Evolutionary conservation across 306 rosid genomes (phyloP).

Genomic region (Luffa aegyptiaca): DNA sequence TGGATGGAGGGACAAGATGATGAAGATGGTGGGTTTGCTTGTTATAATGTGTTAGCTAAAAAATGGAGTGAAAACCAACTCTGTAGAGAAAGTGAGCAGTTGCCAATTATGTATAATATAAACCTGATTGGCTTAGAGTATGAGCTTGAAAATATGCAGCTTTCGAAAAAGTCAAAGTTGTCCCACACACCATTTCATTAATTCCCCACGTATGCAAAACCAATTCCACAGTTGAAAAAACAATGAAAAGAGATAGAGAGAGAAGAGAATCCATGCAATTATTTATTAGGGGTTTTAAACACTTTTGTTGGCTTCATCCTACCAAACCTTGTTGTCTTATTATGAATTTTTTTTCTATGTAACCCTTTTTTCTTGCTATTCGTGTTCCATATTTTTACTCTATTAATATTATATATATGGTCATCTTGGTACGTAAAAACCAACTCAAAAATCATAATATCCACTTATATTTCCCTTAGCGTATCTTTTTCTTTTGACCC

Average conservation of each 20-base stretch:
- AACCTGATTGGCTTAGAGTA: neutral
- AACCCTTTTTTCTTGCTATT: neutral
- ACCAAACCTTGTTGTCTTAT: slow-evolving; percentile 2
- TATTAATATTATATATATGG: neutral
- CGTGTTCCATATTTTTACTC: neutral
- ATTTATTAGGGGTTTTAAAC: neutral
- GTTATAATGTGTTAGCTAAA: slow-evolving; percentile 45
- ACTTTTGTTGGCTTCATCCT: neutral
- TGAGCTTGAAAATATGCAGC: neutral
- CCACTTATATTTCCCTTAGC: neutral
- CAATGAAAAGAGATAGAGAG: neutral
- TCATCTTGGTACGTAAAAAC: neutral
- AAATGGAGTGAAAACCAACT: slow-evolving; percentile 17
- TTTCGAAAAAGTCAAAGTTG: slow-evolving; percentile 4
- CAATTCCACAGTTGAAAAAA: neutral
- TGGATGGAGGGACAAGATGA: slow-evolving; percentile 22
- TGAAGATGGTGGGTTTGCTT: slow-evolving; percentile 27
- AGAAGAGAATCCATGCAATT: neutral
- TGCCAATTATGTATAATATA: slow-evolving; percentile 16
- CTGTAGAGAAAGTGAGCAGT: slow-evolving; percentile 59
- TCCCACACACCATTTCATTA: neutral
- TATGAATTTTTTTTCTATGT: neutral
- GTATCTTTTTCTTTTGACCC: neutral
- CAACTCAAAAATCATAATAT: neutral
- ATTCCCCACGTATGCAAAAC: slow-evolving; percentile 10